phyloP scores from a whole-genome alignment of 768 basidiomycete genomes.

The Lactarius quietus region DNA sequence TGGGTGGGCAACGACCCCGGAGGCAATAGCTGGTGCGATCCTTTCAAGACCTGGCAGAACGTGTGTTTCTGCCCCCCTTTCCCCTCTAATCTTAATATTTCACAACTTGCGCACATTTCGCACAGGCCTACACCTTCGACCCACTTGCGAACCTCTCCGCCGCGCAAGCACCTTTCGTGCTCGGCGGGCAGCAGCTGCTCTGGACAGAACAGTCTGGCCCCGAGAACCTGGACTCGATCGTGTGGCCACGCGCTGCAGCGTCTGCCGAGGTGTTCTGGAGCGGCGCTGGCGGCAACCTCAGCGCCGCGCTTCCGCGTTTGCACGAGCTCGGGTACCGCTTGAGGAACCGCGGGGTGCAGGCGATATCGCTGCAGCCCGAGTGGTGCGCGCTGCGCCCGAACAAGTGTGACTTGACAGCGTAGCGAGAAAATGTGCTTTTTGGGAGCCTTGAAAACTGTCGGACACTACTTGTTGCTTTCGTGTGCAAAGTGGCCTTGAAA shows the following conservation, averaged over 20 bases:
- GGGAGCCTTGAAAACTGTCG: too few relatives aligned
- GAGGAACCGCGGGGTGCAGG: constrained; percentile 35
- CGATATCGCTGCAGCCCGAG: constrained; percentile 38
- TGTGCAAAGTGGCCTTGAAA: too few relatives aligned
- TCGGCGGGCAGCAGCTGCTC: constrained; percentile 68
- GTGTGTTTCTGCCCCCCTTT: constrained; percentile 35
- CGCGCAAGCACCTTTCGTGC: constrained; percentile 49
- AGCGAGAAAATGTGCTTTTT: neutral
- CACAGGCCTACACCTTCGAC: constrained; percentile 62
- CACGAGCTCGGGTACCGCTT: constrained; percentile 43
- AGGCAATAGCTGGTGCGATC: constrained; percentile 69
- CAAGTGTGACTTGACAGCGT: constrained; percentile 9
- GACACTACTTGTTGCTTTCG: too few relatives aligned
- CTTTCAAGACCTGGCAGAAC: constrained; percentile 78
- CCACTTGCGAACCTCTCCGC: constrained; percentile 52
- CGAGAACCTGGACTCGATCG: constrained; percentile 62
- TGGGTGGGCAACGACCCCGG: constrained; percentile 53
- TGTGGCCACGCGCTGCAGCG: constrained; percentile 70
- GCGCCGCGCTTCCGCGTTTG: constrained; percentile 57
- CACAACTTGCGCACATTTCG: neutral
- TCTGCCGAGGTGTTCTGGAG: constrained; percentile 80
- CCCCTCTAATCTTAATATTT: neutral
- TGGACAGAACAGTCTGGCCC: constrained; percentile 74
- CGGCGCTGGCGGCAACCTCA: constrained; percentile 38
- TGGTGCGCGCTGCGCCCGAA: constrained; percentile 41